These are phyloP conservation scores for Xylaria telfairii DNA, from an alignment of 495 filamentous ascomycete species.

Conservation along the genomic window DNA sequence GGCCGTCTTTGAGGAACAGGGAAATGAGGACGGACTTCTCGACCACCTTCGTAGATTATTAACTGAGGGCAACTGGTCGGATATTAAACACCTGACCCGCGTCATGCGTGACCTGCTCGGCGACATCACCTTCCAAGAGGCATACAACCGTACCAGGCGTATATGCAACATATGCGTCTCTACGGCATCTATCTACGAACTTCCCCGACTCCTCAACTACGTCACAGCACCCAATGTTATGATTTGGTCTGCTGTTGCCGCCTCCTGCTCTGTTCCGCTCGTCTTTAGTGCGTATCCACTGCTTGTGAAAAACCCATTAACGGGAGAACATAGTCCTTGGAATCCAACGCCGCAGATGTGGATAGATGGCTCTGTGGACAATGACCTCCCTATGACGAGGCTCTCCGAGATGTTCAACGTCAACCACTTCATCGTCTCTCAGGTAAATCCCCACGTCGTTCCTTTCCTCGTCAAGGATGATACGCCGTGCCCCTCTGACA, in stretches of 20 bases:
- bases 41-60: conserved; percentile 76
- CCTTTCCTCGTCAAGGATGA: conserved; percentile 83
- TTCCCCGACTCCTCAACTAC: conserved; percentile 87
- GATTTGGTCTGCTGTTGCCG: conserved; percentile 95
- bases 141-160: conserved; percentile 87
- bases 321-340: conserved; percentile 80
- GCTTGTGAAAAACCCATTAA: conserved; percentile 84
- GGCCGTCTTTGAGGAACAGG: conserved; percentile 79
- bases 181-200: conserved; percentile 82
- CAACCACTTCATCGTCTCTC: conserved; percentile 97
- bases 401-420: conserved; percentile 97
- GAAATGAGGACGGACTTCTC: conserved; percentile 69
- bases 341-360: conserved; percentile 81
- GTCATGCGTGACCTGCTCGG: conserved; percentile 83
- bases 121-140: conserved; percentile 93
- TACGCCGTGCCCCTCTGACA: conserved; percentile 50
- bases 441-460: conserved; percentile 93
- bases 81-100: conserved; percentile 77
- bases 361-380: conserved; percentile 94
- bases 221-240: conserved; percentile 91
- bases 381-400: conserved; percentile 90
- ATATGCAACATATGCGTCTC: conserved; percentile 95
- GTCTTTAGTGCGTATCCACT: conserved; percentile 78
- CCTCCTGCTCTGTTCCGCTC: conserved; percentile 92
- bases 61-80: conserved; percentile 81